Evolutionary conservation across 768 basidiomycete genomes (phyloP), one percentile per base, ranked within the genome.

Genomic region (Brasilioporus rufonigricans): DNA sequence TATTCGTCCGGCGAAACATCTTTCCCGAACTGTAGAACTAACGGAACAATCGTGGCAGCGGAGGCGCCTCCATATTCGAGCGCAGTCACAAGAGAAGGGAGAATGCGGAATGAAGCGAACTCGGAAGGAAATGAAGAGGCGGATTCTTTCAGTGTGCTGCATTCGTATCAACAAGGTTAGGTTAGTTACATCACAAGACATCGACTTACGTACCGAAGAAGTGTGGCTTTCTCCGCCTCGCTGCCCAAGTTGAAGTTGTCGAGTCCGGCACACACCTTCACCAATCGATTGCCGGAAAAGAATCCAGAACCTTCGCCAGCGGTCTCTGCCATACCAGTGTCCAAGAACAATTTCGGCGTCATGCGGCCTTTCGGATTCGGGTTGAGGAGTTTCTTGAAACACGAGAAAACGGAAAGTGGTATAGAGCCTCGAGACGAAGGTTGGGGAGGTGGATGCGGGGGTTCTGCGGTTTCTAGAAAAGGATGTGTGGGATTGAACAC

Each of bases 401-500:
- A 77, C 0, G 86, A 80, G 69, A 96, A 97, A 2, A 98, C 67
- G 0, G 82, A 62, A 3, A 70, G 64, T 0, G 97, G 96, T 35
- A 98, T 89, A 6, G 80, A 65, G 2, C 92, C 94, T 5, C 89
- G 82, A 2, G 87, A 83, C 0, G 87, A 82, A n/a, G 84, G 76
- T n/a, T 81, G 74, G 12, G 89, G 92, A 0, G 88, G 85, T n/a
- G 80, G 83, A 69, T 87, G 91, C 8, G 86, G 93, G 1, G 84
- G 87, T 43, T 83, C 81, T 26, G 76, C 75, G 3, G 85, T 88
- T 2, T 85, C 76, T 8, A 88, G 88, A 6, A 80, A 77, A 11
- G 88, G 87, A n/a, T 83, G 80, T 1, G 79, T 74, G 1, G 92
- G 91, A 70, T 98, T 98, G 78, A 98, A 98, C 16, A 93, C 78